Conservation (phyloP, 768 basidiomycete species). For the Russula lepida region DNA sequence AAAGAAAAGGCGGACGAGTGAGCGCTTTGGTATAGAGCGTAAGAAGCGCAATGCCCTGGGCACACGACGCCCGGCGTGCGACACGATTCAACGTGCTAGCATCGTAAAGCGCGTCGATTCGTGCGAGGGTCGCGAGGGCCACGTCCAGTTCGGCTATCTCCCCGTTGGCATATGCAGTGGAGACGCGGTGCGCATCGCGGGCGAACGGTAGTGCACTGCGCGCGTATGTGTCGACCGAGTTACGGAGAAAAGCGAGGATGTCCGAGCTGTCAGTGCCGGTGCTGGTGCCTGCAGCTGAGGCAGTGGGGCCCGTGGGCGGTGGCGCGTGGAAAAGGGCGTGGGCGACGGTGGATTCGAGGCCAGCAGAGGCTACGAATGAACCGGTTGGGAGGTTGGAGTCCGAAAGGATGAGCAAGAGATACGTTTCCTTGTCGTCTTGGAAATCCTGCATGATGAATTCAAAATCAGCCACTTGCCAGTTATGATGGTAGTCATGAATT, state of each 20-base stretch:
- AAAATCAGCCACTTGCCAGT: background rate
- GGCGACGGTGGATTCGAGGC: slow-evolving; percentile 81
- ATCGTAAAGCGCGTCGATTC: slow-evolving; percentile 74
- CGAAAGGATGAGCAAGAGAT: slow-evolving; percentile 69
- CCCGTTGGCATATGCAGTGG: slow-evolving; percentile 22
- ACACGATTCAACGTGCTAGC: slow-evolving; percentile 86
- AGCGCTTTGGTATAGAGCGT: slow-evolving; percentile 83
- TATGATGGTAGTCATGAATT: background rate
- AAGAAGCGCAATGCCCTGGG: slow-evolving; percentile 89
- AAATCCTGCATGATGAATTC: background rate
- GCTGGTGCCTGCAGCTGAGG: slow-evolving; percentile 13
- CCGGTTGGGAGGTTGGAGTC: slow-evolving; percentile 97
- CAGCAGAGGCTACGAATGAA: slow-evolving; percentile 90
- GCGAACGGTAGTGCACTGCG: slow-evolving; percentile 73
- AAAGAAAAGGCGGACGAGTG: slow-evolving; percentile 40
- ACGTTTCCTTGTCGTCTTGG: slow-evolving; percentile 43
- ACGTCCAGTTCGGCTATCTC: slow-evolving; percentile 3
- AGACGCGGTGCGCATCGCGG: slow-evolving; percentile 51
- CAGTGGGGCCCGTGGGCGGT: background rate
- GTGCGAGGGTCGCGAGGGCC: slow-evolving; percentile 37
- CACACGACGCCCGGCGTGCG: slow-evolving; percentile 73
- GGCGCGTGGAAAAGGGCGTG: slow-evolving; percentile 61
- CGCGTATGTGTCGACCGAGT: slow-evolving; percentile 73
- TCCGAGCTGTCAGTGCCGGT: slow-evolving; percentile 20
- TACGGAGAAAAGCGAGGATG: slow-evolving; percentile 54